Base-by-base conservation (phyloP, 805 yeast species). In the Starmerella roubikii region DNA sequence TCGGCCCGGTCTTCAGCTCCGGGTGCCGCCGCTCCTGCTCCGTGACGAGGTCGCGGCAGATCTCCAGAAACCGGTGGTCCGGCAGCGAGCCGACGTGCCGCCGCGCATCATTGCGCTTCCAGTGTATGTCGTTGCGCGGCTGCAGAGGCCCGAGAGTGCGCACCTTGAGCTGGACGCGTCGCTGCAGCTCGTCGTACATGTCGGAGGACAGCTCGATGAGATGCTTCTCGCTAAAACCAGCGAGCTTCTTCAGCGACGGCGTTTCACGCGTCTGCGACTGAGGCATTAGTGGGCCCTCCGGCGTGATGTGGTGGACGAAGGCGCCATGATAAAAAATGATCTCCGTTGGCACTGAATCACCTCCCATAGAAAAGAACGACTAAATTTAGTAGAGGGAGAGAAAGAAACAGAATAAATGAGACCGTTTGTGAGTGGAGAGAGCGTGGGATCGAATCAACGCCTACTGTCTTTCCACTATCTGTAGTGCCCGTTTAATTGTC, bases 41-140 rank as follows among this genome's bases (percentile, higher is more conserved):
- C 56, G 65, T 82, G 31, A 80, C 65, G 31, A 91, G 85, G 56
- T 91, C 99, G 41, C 80, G 76, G 16, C 84, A 93, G 56, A 91
- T 71, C 56, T 88, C 98, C 50, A 78, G 77, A 62, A 91, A 91
- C 44, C 97, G 63, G 3, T 76, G 58, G 35, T 76, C 75, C 2
- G 94, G 91, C 42, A 91, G 69, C 35, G 81, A 74, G 4, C 95
- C 78, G 49, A 91, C 68, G 60, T 86, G 88, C 58, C 82, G 82
- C 51, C 99, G 71, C 2, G 98, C 97, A 58, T 85, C 93, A 55
- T 91, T 93, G 54, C 99, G 72, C 55, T 85, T 86, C 31, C 93
- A 86, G 58, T 91, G 98, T 61, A 83, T 84, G 16, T 69, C 67
- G 6, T 71, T 66, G 51, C 74, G 72, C 5, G 94, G 86, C 29